These are phyloP conservation scores for Davidsoniella eucalypti DNA, from an alignment of 2,329 filamentous ascomycete species.

Conservation along the genomic window DNA sequence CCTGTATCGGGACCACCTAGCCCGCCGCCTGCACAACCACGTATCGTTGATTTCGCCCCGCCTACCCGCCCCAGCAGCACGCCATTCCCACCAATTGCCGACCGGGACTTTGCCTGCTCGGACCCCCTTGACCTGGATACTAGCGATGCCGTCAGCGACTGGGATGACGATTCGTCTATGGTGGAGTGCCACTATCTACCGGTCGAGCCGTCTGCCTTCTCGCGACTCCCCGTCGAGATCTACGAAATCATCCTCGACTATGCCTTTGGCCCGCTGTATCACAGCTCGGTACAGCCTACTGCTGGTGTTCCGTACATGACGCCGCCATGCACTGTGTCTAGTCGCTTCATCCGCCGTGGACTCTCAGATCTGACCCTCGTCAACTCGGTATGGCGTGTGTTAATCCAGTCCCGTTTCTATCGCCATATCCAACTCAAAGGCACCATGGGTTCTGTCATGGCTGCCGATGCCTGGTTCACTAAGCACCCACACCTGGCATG, in stretches of 20 bases:
- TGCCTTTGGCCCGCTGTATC: conserved; percentile 51
- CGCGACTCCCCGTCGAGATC: conserved; percentile 48
- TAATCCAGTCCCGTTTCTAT: conserved; percentile 58
- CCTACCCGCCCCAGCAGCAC: conserved; percentile 42
- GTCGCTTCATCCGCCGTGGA: conserved; percentile 49
- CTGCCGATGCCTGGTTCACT: conserved; percentile 44
- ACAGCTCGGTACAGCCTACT: conserved; percentile 36
- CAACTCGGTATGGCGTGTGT: conserved; percentile 42
- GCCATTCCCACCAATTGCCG: conserved; percentile 39
- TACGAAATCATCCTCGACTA: conserved; percentile 57
- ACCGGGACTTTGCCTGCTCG: conserved; percentile 20
- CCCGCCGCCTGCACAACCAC: conserved; percentile 22
- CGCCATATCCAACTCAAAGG: conserved; percentile 62
- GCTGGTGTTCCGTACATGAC: conserved; percentile 23
- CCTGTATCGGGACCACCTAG: conserved; percentile 5
- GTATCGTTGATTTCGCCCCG: conserved; percentile 28
- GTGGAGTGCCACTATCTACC: not conserved
- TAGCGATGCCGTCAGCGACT: not conserved
- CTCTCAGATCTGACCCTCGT: conserved; percentile 50
- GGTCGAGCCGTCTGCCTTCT: conserved; percentile 19
- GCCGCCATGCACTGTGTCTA: conserved; percentile 23
- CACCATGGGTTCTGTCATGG: conserved; percentile 43
- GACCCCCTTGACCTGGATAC: not conserved
- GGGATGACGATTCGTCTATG: not conserved
- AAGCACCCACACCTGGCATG: conserved; percentile 39